Evolutionary conservation across 164 flowering plant genomes (phyloP), one percentile per base, ranked within the genome.

Genomic region (Nelumbo lutea): DNA sequence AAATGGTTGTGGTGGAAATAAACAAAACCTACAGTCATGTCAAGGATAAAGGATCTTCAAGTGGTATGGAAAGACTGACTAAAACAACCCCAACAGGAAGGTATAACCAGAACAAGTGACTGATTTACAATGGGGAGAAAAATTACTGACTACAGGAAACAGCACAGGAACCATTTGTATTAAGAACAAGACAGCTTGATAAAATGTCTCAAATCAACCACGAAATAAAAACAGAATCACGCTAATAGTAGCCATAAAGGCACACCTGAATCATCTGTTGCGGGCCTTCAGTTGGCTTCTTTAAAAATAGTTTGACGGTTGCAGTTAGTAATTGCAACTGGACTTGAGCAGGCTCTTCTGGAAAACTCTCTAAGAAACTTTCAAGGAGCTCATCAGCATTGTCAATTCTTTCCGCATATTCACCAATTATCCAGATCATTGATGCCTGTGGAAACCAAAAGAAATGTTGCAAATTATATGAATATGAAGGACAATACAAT

Each of bases 391-490:
- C 99, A 76, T 96, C 99, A 68, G 99, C 99, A 89, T 95, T 95
- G 80, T 95, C 99, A 73, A 95, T 95, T 83, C 99, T 88, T 78
- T 95, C 99, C 9, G 99, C 99, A 79, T 95, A 95, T 79, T 95
- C 99, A 70, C 99, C 99, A 85, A 95, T 95, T 55, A 95, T 95
- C 99, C 99, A 95, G 68, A 95, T 95, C 99, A 96, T 96, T 63
- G 99, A 96, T 68, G 99, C 99, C 99, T 96, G 76, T 44, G 53
- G 39, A 42, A 70, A 41, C 9, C 42, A 76, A 61, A 27, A 48
- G 43, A 62, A 50, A 52, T 50, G 42, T 51, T 8, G 43, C 27
- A 51, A 48, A 9, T 61, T 13, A 8, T 27, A 15, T 1, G 41
- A 45, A 47, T 41, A 4, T 57, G 59, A 58, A 14, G 11, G 57